Conservation (phyloP, 352 stramenopile species). For the Phytopythium aichiense region DNA sequence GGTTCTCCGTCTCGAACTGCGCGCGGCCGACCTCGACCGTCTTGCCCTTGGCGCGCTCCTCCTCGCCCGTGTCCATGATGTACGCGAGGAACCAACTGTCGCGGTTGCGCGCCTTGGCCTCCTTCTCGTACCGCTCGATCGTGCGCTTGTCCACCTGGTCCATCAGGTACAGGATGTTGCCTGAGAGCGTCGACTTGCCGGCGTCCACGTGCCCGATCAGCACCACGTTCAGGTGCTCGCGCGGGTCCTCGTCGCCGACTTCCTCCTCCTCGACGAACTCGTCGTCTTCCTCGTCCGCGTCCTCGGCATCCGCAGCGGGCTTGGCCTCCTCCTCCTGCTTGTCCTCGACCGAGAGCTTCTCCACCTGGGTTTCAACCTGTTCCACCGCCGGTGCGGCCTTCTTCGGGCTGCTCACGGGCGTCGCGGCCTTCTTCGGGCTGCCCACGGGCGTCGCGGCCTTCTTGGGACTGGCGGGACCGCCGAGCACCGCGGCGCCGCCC, state of each 20-base stretch:
- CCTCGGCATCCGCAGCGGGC: not conserved
- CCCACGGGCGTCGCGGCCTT: not conserved
- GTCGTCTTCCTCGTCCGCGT: constrained; percentile 44
- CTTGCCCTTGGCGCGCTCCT: constrained; percentile 94
- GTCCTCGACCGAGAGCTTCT: constrained; percentile 15
- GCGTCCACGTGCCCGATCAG: constrained; percentile 99
- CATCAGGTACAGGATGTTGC: constrained; percentile 98
- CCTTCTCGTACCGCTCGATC: constrained; percentile 98
- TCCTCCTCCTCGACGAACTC: constrained; percentile 61
- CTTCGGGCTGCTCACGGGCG: constrained; percentile 17
- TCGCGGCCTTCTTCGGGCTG: not conserved
- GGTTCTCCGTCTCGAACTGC: constrained; percentile 95
- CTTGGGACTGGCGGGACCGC: constrained; percentile 12
- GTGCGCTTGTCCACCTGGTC: constrained; percentile 99
- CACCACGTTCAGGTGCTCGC: constrained; percentile 98
- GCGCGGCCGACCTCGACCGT: constrained; percentile 91
- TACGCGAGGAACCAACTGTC: constrained; percentile 95
- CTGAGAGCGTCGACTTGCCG: constrained; percentile 97
- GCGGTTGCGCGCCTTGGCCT: constrained; percentile 92
- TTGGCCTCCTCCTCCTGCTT: constrained; percentile 9
- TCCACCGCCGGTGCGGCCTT: constrained; percentile 16
- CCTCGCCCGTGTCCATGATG: constrained; percentile 99
- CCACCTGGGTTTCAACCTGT: constrained; percentile 18
- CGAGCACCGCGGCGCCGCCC: constrained; percentile 37
- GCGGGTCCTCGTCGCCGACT: constrained; percentile 90